Percentiles rank a stretch among this genome's conserved stretches.
Evolutionary conservation across 176 grass and related monocot species (phyloP).

Genomic region (Eremochloa ophiuroides): DNA sequence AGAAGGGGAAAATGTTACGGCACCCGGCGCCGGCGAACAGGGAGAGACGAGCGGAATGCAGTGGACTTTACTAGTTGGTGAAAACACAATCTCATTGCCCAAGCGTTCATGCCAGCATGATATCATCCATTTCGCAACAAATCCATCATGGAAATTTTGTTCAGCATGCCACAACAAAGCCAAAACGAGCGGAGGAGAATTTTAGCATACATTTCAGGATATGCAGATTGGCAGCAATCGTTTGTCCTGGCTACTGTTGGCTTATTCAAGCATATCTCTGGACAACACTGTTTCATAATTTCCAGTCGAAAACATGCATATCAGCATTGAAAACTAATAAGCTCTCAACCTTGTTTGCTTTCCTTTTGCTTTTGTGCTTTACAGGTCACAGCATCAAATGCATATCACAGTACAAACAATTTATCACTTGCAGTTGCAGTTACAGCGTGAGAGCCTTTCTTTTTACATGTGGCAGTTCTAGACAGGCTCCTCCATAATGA

Average conservation of each 20-base stretch:
- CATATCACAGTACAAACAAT: conserved; percentile 8
- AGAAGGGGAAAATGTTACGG: too few species aligned
- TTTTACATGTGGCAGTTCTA: neutral
- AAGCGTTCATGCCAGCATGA: neutral
- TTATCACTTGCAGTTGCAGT: neutral
- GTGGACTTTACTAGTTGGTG: too few species aligned
- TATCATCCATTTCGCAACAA: too few species aligned
- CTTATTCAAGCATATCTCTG: neutral
- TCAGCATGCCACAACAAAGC: too few species aligned
- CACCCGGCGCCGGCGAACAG: too few species aligned
- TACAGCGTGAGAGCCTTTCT: neutral
- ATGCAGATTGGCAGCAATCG: too few species aligned
- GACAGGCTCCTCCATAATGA: neutral
- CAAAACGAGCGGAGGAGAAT: too few species aligned
- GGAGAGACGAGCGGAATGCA: too few species aligned
- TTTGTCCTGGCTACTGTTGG: too few species aligned
- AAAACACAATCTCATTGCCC: too few species aligned
- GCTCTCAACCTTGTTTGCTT: neutral
- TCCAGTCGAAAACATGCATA: neutral
- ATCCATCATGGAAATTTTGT: too few species aligned
- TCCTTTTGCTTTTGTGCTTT: conserved; percentile 10
- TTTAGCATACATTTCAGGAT: too few species aligned
- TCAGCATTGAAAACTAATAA: conserved; percentile 20
- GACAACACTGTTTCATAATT: neutral
- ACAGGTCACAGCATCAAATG: conserved; percentile 10